These are phyloP conservation scores for Bryoerythrophyllum caledonicum DNA, from an alignment of 225 moss, liverwort and hornwort genomes.

Conservation along the genomic window DNA sequence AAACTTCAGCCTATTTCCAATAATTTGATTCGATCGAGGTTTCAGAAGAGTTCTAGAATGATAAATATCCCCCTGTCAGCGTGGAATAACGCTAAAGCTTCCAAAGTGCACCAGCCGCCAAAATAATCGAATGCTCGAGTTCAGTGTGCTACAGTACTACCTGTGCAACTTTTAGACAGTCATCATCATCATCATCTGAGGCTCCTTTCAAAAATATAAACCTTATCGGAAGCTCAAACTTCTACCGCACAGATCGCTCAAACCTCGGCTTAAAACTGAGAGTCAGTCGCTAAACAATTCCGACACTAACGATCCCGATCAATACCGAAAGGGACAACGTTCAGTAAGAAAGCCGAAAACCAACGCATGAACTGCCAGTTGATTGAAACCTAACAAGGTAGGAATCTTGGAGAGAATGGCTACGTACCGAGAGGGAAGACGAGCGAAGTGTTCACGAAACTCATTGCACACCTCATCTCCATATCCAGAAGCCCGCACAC, in stretches of 20 bases:
- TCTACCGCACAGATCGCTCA: not conserved
- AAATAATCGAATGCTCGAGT: not conserved
- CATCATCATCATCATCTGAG: not conserved
- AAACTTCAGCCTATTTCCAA: not conserved
- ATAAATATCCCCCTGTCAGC: not conserved
- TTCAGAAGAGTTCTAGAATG: not conserved
- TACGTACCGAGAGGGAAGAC: constrained; percentile 71
- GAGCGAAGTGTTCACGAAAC: constrained; percentile 77
- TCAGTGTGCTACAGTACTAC: not conserved
- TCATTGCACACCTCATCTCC: constrained; percentile 78
- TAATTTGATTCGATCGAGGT: not conserved
- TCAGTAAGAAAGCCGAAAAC: not conserved
- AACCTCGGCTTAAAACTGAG: not conserved
- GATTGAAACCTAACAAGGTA: not conserved
- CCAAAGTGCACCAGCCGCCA: not conserved
- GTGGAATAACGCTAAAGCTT: not conserved
- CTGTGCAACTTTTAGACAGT: not conserved
- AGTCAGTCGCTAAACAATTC: not conserved
- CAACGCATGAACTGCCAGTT: not conserved
- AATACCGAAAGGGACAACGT: not conserved
- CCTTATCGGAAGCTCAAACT: not conserved
- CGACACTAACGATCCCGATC: not conserved
- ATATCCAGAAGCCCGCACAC: constrained; percentile 75
- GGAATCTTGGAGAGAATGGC: not conserved
- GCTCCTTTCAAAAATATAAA: not conserved